Evolutionary conservation across 2,329 filamentous ascomycete species (phyloP).

Genomic region (Zasmidium angulare): DNA sequence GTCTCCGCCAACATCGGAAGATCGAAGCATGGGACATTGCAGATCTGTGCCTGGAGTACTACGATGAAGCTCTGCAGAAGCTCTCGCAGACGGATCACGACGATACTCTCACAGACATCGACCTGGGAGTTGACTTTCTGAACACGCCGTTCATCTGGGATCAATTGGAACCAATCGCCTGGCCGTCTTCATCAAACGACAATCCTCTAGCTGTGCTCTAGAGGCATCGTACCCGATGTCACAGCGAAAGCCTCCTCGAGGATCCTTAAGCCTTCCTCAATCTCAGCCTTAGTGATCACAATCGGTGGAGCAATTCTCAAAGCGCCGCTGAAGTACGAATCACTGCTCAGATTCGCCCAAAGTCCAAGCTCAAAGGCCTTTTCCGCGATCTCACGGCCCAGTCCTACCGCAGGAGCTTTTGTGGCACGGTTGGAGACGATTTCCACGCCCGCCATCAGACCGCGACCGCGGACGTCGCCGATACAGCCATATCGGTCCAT

Average conservation of each 20-base stretch:
- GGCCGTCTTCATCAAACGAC: neutral
- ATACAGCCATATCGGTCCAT: conserved; percentile 31
- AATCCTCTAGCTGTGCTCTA: conserved; percentile 18
- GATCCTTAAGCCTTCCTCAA: conserved; percentile 53
- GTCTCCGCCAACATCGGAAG: neutral
- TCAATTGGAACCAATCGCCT: neutral
- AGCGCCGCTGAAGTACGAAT: conserved; percentile 30
- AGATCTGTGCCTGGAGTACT: neutral
- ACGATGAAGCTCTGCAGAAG: neutral
- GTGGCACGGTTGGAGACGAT: conserved; percentile 28
- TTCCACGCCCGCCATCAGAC: conserved; percentile 34
- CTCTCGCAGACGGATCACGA: neutral
- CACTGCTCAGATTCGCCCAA: conserved; percentile 29
- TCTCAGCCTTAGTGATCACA: conserved; percentile 29
- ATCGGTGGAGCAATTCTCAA: conserved; percentile 32
- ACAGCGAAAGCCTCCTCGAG: conserved; percentile 56
- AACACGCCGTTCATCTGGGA: neutral
- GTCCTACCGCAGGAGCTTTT: conserved; percentile 25
- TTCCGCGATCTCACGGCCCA: conserved; percentile 25
- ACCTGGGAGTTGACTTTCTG: neutral
- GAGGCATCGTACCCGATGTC: conserved; percentile 43
- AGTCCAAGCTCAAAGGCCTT: conserved; percentile 27
- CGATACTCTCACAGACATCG: neutral
- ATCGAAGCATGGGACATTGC: neutral
- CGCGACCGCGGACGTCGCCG: conserved; percentile 33